Evolutionary conservation across 306 rosid genomes (phyloP).

Genomic region (Trifolium subterraneum): DNA sequence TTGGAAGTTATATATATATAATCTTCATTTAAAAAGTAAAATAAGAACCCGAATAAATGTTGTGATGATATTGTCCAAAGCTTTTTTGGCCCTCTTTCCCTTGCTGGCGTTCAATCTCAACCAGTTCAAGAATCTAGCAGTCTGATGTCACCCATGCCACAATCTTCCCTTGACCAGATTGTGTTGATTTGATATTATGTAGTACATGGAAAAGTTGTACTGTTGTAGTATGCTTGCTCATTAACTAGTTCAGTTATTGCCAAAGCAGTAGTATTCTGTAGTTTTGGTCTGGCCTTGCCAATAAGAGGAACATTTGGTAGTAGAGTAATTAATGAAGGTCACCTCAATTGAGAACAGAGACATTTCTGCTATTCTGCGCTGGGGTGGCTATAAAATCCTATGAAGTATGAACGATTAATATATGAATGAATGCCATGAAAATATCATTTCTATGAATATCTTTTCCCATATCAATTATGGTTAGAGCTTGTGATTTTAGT

Average conservation of each 20-base stretch:
- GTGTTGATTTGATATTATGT: conserved; percentile 18
- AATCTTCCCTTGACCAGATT: conserved; percentile 30
- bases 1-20: background rate
- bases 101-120: background rate
- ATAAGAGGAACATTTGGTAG: background rate
- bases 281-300: background rate
- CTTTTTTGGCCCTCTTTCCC: background rate
- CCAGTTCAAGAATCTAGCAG: conserved; percentile 7
- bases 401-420: background rate
- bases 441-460: no score
- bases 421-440: background rate
- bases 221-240: background rate
- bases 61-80: conserved; percentile 8
- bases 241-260: background rate
- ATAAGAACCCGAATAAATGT: conserved; percentile 22
- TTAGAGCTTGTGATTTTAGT: background rate
- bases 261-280: background rate
- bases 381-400: background rate
- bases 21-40: background rate
- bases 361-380: background rate
- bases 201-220: background rate
- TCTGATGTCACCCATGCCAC: conserved; percentile 12
- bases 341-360: background rate
- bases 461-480: background rate
- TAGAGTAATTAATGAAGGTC: background rate